Evolutionary conservation across 2,329 filamentous ascomycete species (phyloP).

Genomic region (Metarhizium rileyi): DNA sequence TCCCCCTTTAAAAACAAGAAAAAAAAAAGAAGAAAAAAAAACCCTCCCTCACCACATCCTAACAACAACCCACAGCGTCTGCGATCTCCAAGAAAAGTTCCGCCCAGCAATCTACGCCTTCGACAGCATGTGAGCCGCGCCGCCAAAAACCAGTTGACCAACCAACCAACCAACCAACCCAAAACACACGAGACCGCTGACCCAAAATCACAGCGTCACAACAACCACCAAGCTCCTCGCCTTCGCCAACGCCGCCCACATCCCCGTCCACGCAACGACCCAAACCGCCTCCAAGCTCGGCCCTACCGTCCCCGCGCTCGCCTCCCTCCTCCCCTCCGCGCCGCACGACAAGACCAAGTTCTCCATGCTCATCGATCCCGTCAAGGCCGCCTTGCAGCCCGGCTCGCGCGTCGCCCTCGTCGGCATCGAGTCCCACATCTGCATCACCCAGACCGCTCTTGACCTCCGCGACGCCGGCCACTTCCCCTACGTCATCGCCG

Average conservation of each 20-base stretch:
- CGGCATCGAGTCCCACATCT: conserved; percentile 90
- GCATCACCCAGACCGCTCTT: conserved; percentile 83
- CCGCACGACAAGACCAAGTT: conserved; percentile 82
- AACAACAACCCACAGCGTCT: conserved; percentile 52
- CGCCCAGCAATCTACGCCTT: conserved; percentile 75
- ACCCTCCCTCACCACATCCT: too few species aligned
- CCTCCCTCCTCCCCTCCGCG: conserved; percentile 39
- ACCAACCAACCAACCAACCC: neutral
- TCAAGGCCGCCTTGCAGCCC: conserved; percentile 33
- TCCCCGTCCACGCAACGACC: conserved; percentile 80
- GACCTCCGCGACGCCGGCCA: conserved; percentile 70
- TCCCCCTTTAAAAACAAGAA: too few species aligned
- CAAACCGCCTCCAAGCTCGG: conserved; percentile 74
- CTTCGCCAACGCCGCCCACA: conserved; percentile 53
- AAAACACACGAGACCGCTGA: neutral
- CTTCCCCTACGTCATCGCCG: conserved; percentile 76
- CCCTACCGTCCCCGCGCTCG: conserved; percentile 65
- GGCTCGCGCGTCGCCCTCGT: conserved; percentile 62
- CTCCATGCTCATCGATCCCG: conserved; percentile 70
- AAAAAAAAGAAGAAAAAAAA: too few species aligned
- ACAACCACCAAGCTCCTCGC: conserved; percentile 61
- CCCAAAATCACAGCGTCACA: conserved; percentile 54
- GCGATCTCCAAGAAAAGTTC: conserved; percentile 93
- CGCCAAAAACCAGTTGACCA: neutral
- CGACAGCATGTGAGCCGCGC: conserved; percentile 56